Evolutionary conservation across 257 asterid genomes (phyloP).

Genomic region (Prunella vulgaris): DNA sequence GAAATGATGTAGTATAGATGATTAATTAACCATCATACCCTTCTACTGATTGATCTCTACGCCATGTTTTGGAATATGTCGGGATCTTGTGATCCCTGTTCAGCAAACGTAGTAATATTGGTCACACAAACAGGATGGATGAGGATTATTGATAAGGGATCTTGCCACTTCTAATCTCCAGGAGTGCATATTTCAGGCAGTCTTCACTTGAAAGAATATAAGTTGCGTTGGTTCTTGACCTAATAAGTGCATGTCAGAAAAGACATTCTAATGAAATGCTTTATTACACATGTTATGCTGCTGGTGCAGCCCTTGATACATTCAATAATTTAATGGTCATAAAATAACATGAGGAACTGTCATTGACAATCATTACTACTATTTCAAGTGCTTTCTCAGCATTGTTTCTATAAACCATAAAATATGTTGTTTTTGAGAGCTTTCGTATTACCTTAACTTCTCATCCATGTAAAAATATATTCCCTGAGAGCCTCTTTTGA

Average conservation of each 20-base stretch:
- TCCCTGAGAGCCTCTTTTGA: not conserved
- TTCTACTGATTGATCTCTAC: not conserved
- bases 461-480: not conserved
- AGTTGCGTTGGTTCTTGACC: not conserved
- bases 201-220: not conserved
- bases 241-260: not conserved
- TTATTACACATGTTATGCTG: not conserved
- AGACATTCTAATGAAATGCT: not conserved
- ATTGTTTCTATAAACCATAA: not conserved
- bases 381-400: not conserved
- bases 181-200: not conserved
- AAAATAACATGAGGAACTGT: not conserved
- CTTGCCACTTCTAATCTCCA: not conserved
- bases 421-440: constrained; percentile 2
- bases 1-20: not conserved
- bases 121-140: constrained; percentile 10
- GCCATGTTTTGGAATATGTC: not conserved
- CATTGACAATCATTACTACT: not conserved
- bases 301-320: constrained; percentile 4
- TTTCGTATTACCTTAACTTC: constrained; percentile 4
- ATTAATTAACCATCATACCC: not conserved
- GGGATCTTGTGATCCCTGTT: not conserved
- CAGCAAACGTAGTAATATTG: not conserved
- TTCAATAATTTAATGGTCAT: not conserved
- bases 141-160: not conserved